These are phyloP conservation scores for Quillaja saponaria DNA, from an alignment of 306 rosid genomes.

Conservation along the genomic window DNA sequence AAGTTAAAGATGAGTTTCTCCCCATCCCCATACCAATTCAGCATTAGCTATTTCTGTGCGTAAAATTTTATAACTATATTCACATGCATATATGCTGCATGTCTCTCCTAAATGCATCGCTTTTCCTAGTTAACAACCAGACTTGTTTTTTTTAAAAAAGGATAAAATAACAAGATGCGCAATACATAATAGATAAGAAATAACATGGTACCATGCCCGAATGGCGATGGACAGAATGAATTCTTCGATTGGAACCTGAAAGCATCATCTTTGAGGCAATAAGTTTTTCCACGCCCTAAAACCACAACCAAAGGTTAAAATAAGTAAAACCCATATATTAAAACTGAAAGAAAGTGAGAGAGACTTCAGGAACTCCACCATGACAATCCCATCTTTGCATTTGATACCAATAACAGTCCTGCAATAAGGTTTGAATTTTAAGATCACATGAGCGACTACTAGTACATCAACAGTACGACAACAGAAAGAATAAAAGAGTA, in stretches of 20 bases:
- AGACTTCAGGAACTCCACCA: constrained; percentile 45
- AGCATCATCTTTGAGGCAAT: constrained; percentile 97
- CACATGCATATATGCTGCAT: not conserved
- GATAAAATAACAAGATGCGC: not conserved
- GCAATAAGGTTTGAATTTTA: constrained; percentile 34
- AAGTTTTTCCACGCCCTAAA: constrained; percentile 93
- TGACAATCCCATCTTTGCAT: constrained; percentile 90
- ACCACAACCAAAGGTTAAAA: constrained; percentile 18
- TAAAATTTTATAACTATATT: constrained; percentile 1
- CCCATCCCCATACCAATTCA: constrained; percentile 9
- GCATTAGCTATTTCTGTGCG: not conserved
- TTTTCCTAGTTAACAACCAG: too few species aligned
- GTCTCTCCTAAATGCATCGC: not conserved
- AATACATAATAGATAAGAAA: not conserved
- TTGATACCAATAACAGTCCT: constrained; percentile 98
- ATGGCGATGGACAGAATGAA: constrained; percentile 90
- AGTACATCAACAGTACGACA: not conserved
- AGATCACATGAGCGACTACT: constrained; percentile 13
- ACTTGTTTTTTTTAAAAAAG: not conserved
- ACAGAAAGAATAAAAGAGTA: too few species aligned
- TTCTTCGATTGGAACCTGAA: constrained; percentile 93
- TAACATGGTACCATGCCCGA: constrained; percentile 77
- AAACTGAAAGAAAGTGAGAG: not conserved
- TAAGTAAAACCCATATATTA: not conserved
- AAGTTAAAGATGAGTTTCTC: too few species aligned